Evolutionary conservation across 371 early-diverging fungal genomes (phyloP).

Genomic region (Mortierella sp.): DNA sequence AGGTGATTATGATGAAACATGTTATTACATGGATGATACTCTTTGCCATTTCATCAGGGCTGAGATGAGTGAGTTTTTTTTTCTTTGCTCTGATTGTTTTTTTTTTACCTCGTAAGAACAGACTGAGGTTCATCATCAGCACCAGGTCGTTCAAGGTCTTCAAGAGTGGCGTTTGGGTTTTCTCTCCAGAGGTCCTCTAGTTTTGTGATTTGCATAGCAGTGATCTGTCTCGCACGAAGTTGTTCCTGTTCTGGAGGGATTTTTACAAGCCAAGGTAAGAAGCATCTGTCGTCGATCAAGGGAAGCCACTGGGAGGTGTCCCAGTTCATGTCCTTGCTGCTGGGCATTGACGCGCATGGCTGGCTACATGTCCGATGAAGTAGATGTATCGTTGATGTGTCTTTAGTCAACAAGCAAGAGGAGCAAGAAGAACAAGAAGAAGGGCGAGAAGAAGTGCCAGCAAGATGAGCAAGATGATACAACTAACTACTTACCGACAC

Average conservation of each 20-base stretch:
- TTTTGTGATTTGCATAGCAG: constrained; percentile 84
- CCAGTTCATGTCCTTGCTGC: constrained; percentile 95
- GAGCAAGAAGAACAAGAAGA: too few relatives aligned
- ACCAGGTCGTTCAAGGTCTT: constrained; percentile 88
- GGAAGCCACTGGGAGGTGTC: constrained; percentile 97
- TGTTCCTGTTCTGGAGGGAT: constrained; percentile 91
- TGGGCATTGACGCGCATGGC: constrained; percentile 92
- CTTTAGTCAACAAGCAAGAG: too few relatives aligned
- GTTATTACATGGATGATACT: too few relatives aligned
- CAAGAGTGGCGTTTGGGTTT: constrained; percentile 79
- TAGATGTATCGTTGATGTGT: too few relatives aligned
- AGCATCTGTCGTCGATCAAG: constrained; percentile 93
- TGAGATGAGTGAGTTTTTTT: too few relatives aligned
- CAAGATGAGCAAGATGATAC: neutral
- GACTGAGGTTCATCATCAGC: constrained; percentile 90
- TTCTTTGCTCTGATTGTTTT: neutral
- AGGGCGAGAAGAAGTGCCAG: too few relatives aligned
- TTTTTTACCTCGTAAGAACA: constrained; percentile 76
- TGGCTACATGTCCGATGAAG: constrained; percentile 72
- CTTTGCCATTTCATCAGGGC: neutral
- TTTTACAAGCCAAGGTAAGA: constrained; percentile 95
- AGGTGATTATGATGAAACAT: neutral
- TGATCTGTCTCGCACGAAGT: constrained; percentile 87
- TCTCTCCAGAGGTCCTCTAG: constrained; percentile 96
- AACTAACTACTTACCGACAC: constrained; percentile 77